phyloP scores from a whole-genome alignment of 2,329 filamentous ascomycete species.

The Ophiostoma pallidulum region DNA sequence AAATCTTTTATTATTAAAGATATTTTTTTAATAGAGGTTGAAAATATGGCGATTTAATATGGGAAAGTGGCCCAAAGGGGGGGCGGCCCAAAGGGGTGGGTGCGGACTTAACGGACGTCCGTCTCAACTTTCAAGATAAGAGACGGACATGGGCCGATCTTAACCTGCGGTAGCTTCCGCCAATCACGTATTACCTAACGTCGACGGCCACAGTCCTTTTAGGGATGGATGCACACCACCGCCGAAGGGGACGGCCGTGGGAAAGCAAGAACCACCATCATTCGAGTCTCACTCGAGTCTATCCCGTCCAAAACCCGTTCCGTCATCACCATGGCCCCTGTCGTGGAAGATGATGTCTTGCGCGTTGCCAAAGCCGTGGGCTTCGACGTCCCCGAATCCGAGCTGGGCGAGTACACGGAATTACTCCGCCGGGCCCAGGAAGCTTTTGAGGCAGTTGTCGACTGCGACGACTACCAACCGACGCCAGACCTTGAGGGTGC shows the following conservation, averaged over 20 bases:
- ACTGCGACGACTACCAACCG: conserved; percentile 24
- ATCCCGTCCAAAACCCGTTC: too few species aligned
- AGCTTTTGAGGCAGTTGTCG: conserved; percentile 11
- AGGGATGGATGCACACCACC: not conserved
- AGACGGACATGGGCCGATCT: not conserved
- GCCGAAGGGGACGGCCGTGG: not conserved
- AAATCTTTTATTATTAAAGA: too few species aligned
- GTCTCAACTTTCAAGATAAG: not conserved
- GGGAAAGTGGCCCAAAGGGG: too few species aligned
- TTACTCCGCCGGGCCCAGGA: conserved; percentile 15
- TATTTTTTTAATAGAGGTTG: too few species aligned
- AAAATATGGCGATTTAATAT: too few species aligned
- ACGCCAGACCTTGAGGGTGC: conserved; percentile 14
- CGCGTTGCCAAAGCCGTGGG: conserved; percentile 22
- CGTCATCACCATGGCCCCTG: not conserved
- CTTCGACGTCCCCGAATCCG: conserved; percentile 21
- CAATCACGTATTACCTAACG: not conserved
- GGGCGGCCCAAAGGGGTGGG: too few species aligned
- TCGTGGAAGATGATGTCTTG: conserved; percentile 15
- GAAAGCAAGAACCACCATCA: not conserved
- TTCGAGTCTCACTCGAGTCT: not conserved
- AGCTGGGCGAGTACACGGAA: conserved; percentile 22
- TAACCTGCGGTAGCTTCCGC: not conserved
- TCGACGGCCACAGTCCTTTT: not conserved
- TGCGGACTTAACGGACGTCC: too few species aligned